phyloP scores from a whole-genome alignment of 768 basidiomycete genomes.

The Leccinum olivaceopallidum region DNA sequence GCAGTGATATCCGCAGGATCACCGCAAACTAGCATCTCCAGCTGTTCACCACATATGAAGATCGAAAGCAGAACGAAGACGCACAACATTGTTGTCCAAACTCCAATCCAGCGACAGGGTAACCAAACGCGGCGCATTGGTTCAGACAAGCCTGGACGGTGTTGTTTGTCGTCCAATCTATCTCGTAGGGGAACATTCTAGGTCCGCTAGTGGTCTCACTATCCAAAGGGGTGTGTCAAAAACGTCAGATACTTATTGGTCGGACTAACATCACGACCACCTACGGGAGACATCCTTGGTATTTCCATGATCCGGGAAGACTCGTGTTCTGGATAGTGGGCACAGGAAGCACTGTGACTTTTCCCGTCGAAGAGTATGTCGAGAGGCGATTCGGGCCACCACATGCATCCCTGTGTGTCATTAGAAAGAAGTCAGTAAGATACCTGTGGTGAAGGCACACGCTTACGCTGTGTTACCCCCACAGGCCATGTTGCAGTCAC shows the following conservation, averaged over 20 bases:
- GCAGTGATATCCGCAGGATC: conserved; percentile 54
- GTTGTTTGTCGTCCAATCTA: conserved; percentile 60
- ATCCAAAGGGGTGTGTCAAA: not conserved
- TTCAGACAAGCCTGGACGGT: conserved; percentile 63
- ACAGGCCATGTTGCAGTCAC: conserved; percentile 73
- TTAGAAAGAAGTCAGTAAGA: not conserved
- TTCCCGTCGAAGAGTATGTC: conserved; percentile 56
- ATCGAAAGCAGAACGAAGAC: conserved; percentile 26
- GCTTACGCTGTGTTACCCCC: conserved; percentile 65
- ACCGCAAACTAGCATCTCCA: conserved; percentile 56
- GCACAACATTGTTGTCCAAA: conserved; percentile 74
- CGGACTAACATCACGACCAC: conserved; percentile 18
- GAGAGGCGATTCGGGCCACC: conserved; percentile 75
- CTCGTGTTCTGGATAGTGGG: conserved; percentile 54
- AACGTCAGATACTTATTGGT: not conserved
- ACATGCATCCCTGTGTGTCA: conserved; percentile 55
- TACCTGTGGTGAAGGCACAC: not conserved
- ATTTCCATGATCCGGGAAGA: conserved; percentile 64
- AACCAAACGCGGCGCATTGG: conserved; percentile 73
- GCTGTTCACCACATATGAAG: not conserved
- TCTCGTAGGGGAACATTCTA: conserved; percentile 61
- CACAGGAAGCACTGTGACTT: conserved; percentile 56
- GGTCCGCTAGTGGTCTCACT: conserved; percentile 49
- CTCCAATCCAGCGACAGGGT: conserved; percentile 68
- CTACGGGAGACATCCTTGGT: conserved; percentile 68